These are phyloP conservation scores for Aspergillus sp. DNA, from an alignment of 2,329 filamentous ascomycete species.

Conservation along the genomic window DNA sequence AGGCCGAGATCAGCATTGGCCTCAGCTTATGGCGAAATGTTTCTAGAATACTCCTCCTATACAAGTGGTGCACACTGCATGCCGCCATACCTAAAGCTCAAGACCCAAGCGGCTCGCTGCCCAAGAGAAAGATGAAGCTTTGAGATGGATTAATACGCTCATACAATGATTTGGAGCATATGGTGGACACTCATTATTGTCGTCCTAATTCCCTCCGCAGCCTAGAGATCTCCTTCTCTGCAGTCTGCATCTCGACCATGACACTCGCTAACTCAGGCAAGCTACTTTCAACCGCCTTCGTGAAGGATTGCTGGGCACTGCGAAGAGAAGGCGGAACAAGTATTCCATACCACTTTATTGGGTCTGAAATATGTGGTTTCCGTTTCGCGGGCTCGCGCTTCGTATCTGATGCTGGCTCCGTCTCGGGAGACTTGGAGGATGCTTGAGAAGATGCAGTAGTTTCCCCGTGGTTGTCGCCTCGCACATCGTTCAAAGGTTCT, in stretches of 20 bases:
- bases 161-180: neutral
- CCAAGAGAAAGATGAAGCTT: neutral
- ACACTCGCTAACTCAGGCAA: constrained; percentile 40
- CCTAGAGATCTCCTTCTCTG: constrained; percentile 41
- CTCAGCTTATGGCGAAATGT: neutral
- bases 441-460: neutral
- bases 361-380: constrained; percentile 38
- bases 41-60: neutral
- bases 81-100: neutral
- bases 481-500: neutral
- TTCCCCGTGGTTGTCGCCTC: neutral
- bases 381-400: constrained; percentile 23
- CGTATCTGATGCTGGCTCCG: constrained; percentile 8
- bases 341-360: constrained; percentile 51
- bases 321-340: constrained; percentile 47
- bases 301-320: constrained; percentile 45
- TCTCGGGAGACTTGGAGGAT: constrained; percentile 1
- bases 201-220: constrained; percentile 27
- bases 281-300: constrained; percentile 34
- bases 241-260: constrained; percentile 38
- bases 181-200: neutral
- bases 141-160: neutral
- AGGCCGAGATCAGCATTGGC: neutral
- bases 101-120: neutral
- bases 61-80: neutral